A percentile compares a stretch with the other conserved stretches of the same genome.
These are phyloP conservation scores for Eucalyptus camaldulensis DNA, from an alignment of 345 rosid species.

Conservation along the genomic window DNA sequence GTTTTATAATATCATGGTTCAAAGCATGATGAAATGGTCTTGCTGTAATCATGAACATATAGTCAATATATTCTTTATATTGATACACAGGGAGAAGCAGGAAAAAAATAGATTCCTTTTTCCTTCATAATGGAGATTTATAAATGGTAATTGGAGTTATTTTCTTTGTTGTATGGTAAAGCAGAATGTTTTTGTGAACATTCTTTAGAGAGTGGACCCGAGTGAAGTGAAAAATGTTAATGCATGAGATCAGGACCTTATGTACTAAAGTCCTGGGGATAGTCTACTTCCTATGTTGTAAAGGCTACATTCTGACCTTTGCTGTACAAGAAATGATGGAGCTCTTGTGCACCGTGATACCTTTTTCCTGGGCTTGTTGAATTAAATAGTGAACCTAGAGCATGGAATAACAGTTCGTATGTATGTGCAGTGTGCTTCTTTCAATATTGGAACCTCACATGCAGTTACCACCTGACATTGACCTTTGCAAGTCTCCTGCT, in stretches of 20 bases:
- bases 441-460: slow-evolving; percentile 66
- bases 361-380: background rate
- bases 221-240: background rate
- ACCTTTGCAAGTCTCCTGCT: slow-evolving; percentile 41
- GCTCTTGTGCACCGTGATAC: background rate
- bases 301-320: background rate
- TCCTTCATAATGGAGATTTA: background rate
- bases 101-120: background rate
- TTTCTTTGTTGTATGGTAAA: background rate
- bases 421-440: slow-evolving; percentile 66
- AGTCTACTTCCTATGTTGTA: background rate
- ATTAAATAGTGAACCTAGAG: background rate
- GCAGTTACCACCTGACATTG: slow-evolving; percentile 71
- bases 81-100: background rate
- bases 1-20: background rate
- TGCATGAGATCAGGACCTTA: background rate
- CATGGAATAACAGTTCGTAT: background rate
- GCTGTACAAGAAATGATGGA: background rate
- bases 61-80: background rate
- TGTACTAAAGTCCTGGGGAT: background rate
- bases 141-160: background rate
- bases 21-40: background rate
- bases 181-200: background rate
- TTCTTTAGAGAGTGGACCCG: background rate
- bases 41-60: background rate